Conservation (phyloP, 768 basidiomycete species). For the Sarcodon aspratus region DNA sequence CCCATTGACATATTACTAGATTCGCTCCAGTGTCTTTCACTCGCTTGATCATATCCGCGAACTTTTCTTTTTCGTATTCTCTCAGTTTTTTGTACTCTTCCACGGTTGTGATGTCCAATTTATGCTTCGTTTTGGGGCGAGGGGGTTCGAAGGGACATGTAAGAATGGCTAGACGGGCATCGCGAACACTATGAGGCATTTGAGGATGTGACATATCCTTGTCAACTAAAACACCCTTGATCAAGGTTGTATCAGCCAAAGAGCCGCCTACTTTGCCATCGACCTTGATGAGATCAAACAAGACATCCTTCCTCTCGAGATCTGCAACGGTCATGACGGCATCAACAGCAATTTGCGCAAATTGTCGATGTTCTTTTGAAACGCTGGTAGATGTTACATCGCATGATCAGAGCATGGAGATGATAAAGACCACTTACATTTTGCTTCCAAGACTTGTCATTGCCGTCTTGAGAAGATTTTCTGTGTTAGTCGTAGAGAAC, state of each 20-base stretch:
- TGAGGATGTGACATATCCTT: slow-evolving; percentile 99
- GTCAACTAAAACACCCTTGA: slow-evolving; percentile 97
- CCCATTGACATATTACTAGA: slow-evolving; percentile 99
- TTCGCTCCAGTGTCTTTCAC: slow-evolving; percentile 97
- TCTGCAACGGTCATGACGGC: slow-evolving; percentile 94
- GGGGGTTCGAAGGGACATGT: slow-evolving; percentile 99
- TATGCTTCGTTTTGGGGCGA: slow-evolving; percentile 98
- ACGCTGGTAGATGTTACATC: slow-evolving; percentile 42
- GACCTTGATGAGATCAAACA: slow-evolving; percentile 98
- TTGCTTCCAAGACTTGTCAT: slow-evolving; percentile 97
- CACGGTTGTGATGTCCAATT: slow-evolving; percentile 91
- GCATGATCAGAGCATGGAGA: neutral
- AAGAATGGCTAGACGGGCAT: slow-evolving; percentile 91
- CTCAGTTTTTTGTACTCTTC: slow-evolving; percentile 95
- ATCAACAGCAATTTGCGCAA: slow-evolving; percentile 96
- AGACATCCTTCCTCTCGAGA: slow-evolving; percentile 87
- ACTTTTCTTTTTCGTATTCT: slow-evolving; percentile 94
- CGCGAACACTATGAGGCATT: slow-evolving; percentile 83
- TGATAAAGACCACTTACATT: slow-evolving; percentile 56
- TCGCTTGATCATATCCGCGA: slow-evolving; percentile 90
- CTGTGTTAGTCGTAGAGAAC: slow-evolving; percentile 72
- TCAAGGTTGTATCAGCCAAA: slow-evolving; percentile 87
- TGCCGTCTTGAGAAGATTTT: slow-evolving; percentile 86
- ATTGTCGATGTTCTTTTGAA: slow-evolving; percentile 90
- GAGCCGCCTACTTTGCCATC: slow-evolving; percentile 98